Evolutionary conservation across 73 alveolate genomes (phyloP).

Genomic region (Paramecium biaurelia): DNA sequence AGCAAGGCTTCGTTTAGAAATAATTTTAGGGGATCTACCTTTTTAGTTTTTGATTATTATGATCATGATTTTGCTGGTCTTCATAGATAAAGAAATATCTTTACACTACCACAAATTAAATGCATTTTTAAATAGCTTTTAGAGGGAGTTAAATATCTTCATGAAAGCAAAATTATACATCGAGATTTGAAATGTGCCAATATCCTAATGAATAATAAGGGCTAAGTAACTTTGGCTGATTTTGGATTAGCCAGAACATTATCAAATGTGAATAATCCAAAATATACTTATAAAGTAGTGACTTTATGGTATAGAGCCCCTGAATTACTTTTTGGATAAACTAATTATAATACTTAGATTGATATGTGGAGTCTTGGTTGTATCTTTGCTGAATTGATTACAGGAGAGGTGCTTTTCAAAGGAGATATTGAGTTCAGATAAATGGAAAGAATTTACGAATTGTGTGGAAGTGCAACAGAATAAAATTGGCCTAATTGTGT

Average conservation of each 20-base stretch:
- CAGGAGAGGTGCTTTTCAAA: slow-evolving; percentile 77
- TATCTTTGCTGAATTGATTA: slow-evolving; percentile 88
- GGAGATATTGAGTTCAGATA: slow-evolving; percentile 88
- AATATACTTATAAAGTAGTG: slow-evolving; percentile 71
- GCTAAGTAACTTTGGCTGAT: slow-evolving; percentile 87
- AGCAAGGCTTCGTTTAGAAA: slow-evolving; percentile 77
- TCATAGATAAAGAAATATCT: slow-evolving; percentile 67
- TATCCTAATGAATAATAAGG: slow-evolving; percentile 76
- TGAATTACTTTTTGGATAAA: slow-evolving; percentile 66
- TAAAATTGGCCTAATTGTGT: slow-evolving; percentile 92
- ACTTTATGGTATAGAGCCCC: slow-evolving; percentile 84
- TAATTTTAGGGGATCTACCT: slow-evolving; percentile 85
- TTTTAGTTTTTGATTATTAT: slow-evolving; percentile 93
- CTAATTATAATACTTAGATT: slow-evolving; percentile 54
- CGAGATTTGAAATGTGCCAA: slow-evolving; percentile 89
- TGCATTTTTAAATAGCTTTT: slow-evolving; percentile 79
- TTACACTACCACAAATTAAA: slow-evolving; percentile 75
- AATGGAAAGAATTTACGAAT: slow-evolving; percentile 86
- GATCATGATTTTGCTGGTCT: slow-evolving; percentile 94
- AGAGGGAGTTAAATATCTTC: slow-evolving; percentile 82
- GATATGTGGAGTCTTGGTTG: slow-evolving; percentile 97
- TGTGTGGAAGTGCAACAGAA: slow-evolving; percentile 93
- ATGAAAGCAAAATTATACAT: slow-evolving; percentile 81
- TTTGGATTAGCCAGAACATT: slow-evolving; percentile 84
- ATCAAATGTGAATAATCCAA: slow-evolving; percentile 57